phyloP scores from a whole-genome alignment of 495 filamentous ascomycete species.

The Trichoderma asperelloides region DNA sequence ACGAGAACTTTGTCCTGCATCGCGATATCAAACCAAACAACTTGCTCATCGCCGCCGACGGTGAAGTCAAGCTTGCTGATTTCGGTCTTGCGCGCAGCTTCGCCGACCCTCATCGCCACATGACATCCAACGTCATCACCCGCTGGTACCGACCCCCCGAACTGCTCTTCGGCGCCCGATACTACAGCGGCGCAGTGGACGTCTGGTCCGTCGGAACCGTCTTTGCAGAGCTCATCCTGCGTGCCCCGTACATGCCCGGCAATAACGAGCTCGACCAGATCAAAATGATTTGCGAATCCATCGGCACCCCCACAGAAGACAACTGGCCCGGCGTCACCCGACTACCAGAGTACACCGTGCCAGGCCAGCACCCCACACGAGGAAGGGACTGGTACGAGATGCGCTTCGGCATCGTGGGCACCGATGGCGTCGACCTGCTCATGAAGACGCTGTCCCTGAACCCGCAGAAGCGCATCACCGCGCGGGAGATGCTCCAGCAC shows the following conservation, averaged over 20 bases:
- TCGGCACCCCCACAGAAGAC: slow-evolving; percentile 88
- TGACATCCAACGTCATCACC: slow-evolving; percentile 95
- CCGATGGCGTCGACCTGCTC: slow-evolving; percentile 76
- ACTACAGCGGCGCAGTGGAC: slow-evolving; percentile 87
- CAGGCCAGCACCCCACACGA: slow-evolving; percentile 53
- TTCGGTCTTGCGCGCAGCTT: slow-evolving; percentile 89
- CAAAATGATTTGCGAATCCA: slow-evolving; percentile 65
- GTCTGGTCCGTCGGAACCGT: slow-evolving; percentile 93
- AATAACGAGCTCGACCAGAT: slow-evolving; percentile 67
- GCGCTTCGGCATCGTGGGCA: slow-evolving; percentile 67
- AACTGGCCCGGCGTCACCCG: slow-evolving; percentile 90
- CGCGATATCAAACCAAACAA: slow-evolving; percentile 99
- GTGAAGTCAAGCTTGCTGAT: slow-evolving; percentile 92
- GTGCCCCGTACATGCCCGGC: slow-evolving; percentile 70
- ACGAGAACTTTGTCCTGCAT: slow-evolving; percentile 88
- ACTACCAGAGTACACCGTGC: slow-evolving; percentile 65
- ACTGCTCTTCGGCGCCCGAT: slow-evolving; percentile 77
- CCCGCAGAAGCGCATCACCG: slow-evolving; percentile 70
- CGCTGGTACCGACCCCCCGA: slow-evolving; percentile 95
- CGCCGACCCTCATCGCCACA: slow-evolving; percentile 74
- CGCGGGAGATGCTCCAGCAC: slow-evolving; percentile 68
- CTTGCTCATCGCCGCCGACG: slow-evolving; percentile 83
- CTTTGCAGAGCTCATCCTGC: slow-evolving; percentile 81
- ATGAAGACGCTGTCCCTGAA: slow-evolving; percentile 80
- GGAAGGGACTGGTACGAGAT: slow-evolving; percentile 59